Evolutionary conservation across 352 stramenopile genomes (phyloP).

Genomic region (Pythium rhizo-oryzae): DNA sequence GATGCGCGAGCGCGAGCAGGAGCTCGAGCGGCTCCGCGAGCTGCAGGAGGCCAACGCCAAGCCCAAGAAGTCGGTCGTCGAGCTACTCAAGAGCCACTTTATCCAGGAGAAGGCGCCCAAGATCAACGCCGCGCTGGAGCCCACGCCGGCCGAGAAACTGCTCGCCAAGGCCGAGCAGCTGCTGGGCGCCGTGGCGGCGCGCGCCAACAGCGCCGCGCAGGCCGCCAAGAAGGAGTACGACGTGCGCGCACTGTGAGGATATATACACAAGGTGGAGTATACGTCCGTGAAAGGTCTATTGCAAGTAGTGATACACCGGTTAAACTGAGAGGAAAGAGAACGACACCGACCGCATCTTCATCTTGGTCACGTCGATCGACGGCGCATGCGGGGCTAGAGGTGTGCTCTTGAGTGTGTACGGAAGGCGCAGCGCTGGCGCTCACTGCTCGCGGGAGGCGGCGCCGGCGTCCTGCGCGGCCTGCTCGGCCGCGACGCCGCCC

Average conservation of each 20-base stretch:
- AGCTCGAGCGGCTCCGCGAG: conserved; percentile 45
- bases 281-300: conserved; percentile 7
- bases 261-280: not conserved
- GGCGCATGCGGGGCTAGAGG: too few species aligned
- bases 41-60: conserved; percentile 44
- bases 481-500: not conserved
- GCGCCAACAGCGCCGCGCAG: conserved; percentile 34
- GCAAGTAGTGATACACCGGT: conserved; percentile 15
- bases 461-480: not conserved
- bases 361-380: too few species aligned
- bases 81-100: conserved; percentile 59
- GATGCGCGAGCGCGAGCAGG: conserved; percentile 52
- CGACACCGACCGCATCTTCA: not conserved
- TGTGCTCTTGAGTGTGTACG: too few species aligned
- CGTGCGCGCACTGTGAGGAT: conserved; percentile 51
- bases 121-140: conserved; percentile 55
- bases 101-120: conserved; percentile 48
- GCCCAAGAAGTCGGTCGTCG: conserved; percentile 41
- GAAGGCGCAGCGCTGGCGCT: not conserved
- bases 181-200: conserved; percentile 42
- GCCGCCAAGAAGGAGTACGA: conserved; percentile 72
- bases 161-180: conserved; percentile 43
- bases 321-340: not conserved
- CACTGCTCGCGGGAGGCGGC: conserved; percentile 15
- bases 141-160: conserved; percentile 57